Evolutionary conservation across 73 alveolate species (phyloP).

Genomic region (Symbiodinium natans): DNA sequence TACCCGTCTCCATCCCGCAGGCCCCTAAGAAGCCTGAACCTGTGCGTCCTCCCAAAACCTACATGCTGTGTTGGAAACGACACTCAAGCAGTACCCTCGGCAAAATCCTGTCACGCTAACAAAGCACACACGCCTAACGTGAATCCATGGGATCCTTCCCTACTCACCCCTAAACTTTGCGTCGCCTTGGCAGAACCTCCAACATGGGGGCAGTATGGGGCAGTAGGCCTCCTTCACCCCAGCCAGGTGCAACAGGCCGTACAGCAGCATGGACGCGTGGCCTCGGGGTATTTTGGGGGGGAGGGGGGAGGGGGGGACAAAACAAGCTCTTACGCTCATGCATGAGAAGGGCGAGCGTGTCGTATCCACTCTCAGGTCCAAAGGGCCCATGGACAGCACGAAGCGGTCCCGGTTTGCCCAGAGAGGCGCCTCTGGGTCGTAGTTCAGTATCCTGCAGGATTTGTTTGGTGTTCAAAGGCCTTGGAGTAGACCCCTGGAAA

Average conservation of each 20-base stretch:
- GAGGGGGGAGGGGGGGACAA: too few relatives aligned
- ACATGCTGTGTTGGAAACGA: background rate
- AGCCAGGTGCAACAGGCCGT: constrained; percentile 73
- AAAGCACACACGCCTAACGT: background rate
- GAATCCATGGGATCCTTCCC: background rate
- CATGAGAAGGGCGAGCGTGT: too few relatives aligned
- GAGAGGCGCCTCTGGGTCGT: constrained; percentile 60
- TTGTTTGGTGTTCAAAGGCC: too few relatives aligned
- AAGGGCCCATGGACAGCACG: constrained; percentile 90
- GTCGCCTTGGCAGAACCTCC: background rate
- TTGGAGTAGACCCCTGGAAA: too few relatives aligned
- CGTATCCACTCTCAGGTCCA: too few relatives aligned
- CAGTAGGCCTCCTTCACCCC: constrained; percentile 91
- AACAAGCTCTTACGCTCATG: too few relatives aligned
- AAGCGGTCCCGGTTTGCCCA: constrained; percentile 85
- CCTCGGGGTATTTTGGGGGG: background rate
- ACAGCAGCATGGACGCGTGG: constrained; percentile 84
- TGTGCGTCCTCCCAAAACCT: background rate
- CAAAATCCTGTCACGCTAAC: background rate
- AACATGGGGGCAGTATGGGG: background rate
- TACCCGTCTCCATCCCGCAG: too few relatives aligned
- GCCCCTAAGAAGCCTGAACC: background rate
- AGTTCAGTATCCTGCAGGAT: constrained; percentile 43
- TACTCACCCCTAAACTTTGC: background rate
- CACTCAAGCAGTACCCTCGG: too few relatives aligned